A percentile compares a stretch with the other conserved stretches of the same genome.
Conservation (phyloP, 2,329 filamentous ascomycete genomes). For the Aureobasidium zeae region DNA sequence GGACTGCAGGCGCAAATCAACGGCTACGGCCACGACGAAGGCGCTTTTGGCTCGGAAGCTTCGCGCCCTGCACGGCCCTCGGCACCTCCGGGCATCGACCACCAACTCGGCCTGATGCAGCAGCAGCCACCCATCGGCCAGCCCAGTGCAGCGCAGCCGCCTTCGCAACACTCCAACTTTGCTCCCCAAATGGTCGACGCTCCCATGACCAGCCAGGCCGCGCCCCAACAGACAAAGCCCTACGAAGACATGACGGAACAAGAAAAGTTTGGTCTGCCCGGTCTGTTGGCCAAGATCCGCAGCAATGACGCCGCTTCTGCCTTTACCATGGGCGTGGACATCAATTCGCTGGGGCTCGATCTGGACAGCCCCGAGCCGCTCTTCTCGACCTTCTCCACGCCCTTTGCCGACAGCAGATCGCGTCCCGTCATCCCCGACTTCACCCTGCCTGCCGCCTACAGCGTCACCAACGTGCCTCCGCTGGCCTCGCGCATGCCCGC, state of each 20-base stretch:
- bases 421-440: slow-evolving; percentile 56
- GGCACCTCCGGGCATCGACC: slow-evolving; percentile 12
- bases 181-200: slow-evolving; percentile 14
- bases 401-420: slow-evolving; percentile 50
- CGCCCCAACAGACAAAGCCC: slow-evolving; percentile 13
- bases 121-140: slow-evolving; percentile 9
- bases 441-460: slow-evolving; percentile 54
- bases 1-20: slow-evolving; percentile 34
- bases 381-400: slow-evolving; percentile 54
- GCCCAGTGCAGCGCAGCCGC: slow-evolving; percentile 15
- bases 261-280: slow-evolving; percentile 52
- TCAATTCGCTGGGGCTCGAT: slow-evolving; percentile 55
- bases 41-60: slow-evolving; percentile 5
- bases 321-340: slow-evolving; percentile 54
- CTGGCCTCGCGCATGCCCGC: slow-evolving; percentile 35
- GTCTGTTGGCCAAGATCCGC: slow-evolving; percentile 49
- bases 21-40: slow-evolving; percentile 17
- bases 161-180: slow-evolving; percentile 15
- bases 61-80: neutral
- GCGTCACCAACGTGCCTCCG: slow-evolving; percentile 56
- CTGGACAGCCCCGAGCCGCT: slow-evolving; percentile 46
- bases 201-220: slow-evolving; percentile 13
- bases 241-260: slow-evolving; percentile 48
- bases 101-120: slow-evolving; percentile 15
- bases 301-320: slow-evolving; percentile 33